Conservation (phyloP, 1,139 yeast genomes). For the Candida sp. region DNA sequence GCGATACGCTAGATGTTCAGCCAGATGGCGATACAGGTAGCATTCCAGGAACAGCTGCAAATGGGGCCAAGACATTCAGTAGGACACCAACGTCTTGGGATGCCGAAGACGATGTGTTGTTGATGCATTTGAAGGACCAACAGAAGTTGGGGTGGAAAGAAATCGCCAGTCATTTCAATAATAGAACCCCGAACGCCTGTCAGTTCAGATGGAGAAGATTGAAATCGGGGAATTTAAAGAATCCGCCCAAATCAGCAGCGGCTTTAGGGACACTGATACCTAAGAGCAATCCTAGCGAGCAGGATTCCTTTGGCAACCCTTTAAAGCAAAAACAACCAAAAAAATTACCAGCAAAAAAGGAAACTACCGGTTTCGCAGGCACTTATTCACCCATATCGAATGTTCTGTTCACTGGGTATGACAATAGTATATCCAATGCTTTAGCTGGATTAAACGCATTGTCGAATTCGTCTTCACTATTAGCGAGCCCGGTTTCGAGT, state of each 20-base stretch:
- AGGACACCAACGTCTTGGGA: conserved; percentile 75
- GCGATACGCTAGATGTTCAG: neutral
- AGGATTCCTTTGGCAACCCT: conserved; percentile 3
- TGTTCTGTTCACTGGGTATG: conserved; percentile 42
- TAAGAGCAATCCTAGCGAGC: conserved; percentile 8
- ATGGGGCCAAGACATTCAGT: conserved; percentile 17
- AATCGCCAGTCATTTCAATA: conserved; percentile 62
- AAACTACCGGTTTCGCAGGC: conserved; percentile 23
- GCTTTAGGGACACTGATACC: conserved; percentile 14
- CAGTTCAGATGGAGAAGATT: conserved; percentile 78
- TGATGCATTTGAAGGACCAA: conserved; percentile 68
- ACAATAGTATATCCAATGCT: conserved; percentile 40
- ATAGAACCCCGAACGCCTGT: conserved; percentile 75
- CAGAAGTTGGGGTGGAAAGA: conserved; percentile 79
- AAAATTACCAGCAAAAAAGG: conserved; percentile 16
- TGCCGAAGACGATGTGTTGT: conserved; percentile 63
- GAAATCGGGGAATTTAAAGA: conserved; percentile 60
- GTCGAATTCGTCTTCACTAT: conserved; percentile 33
- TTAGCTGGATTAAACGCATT: conserved; percentile 48
- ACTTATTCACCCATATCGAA: conserved; percentile 36
- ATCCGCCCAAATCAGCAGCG: conserved; percentile 46
- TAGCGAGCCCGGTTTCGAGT: conserved; percentile 28
- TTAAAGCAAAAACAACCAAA: conserved; percentile 15
- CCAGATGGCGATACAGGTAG: neutral
- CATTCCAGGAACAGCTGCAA: neutral